A percentile compares a stretch with the other conserved stretches of the same genome.
Conservation (phyloP, 768 basidiomycete genomes). For the Tylopilus sp. region DNA sequence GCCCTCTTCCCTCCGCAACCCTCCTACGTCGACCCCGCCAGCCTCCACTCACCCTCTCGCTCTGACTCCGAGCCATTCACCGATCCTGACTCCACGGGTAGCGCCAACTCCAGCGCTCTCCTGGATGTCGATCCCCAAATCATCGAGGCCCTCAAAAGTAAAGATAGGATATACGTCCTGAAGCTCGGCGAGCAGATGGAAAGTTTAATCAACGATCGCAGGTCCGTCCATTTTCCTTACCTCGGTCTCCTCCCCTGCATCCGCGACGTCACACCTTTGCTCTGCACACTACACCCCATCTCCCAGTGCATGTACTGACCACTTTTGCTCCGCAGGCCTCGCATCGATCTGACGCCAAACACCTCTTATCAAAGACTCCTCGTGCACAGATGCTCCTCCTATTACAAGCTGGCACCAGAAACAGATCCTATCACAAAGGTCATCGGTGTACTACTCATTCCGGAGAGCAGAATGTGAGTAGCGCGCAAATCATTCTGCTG, state of each 20-base stretch:
- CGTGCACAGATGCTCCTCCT: constrained; percentile 81
- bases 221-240: constrained; percentile 44
- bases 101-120: constrained; percentile 20
- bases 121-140: constrained; percentile 73
- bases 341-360: constrained; percentile 63
- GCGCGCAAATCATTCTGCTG: background rate
- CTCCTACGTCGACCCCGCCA: constrained; percentile 8
- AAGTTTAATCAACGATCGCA: constrained; percentile 67
- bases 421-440: constrained; percentile 60
- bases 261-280: background rate
- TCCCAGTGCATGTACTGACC: constrained; percentile 20
- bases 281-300: background rate
- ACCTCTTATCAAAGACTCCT: constrained; percentile 84
- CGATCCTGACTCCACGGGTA: constrained; percentile 27
- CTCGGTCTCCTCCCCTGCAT: constrained; percentile 2
- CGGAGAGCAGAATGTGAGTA: constrained; percentile 76
- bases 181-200: constrained; percentile 90
- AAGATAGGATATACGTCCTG: constrained; percentile 83
- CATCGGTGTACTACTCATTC: constrained; percentile 52
- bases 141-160: constrained; percentile 80
- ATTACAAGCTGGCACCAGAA: constrained; percentile 74
- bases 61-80: constrained; percentile 28
- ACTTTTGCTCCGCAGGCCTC: constrained; percentile 40
- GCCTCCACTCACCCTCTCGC: constrained; percentile 15
- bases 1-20: constrained; percentile 12